Base-by-base conservation (phyloP, 2,329 filamentous ascomycete species). In the Exophiala sp. region DNA sequence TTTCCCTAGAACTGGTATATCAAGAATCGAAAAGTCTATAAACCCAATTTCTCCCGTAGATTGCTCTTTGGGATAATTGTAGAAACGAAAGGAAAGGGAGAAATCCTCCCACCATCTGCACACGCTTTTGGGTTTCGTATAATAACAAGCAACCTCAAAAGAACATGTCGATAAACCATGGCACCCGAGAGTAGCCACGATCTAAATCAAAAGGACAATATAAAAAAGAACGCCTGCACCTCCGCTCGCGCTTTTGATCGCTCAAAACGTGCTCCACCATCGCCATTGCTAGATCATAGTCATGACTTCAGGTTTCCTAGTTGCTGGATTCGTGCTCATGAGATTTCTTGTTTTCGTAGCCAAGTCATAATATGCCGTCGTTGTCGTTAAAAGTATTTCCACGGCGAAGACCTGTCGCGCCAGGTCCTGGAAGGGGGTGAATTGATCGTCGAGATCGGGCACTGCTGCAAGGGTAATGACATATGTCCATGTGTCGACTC, bases 401-500 rank as follows among this genome's bases (percentile, higher is more conserved):
- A 52, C 48, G 55, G 55, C 7, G 24, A 47, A 58, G 55, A 52
- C 48, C 47, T 52, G 48, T 52, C 48, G 48, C 48, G 48, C 48
- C 55, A 44, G 39, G 47, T 42, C 11, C 32, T 35, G 29, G 47
- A 48, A 47, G 39, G 42, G 49, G 51, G 24, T 46, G 39, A 45
- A 21, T 14, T 57, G 59, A 56, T 57, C 59, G 59, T 59, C 50
- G 55, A 55, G 59, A 57, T 56, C 59, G 59, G 59, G 47, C 48
- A 57, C 59, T 52, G 46, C 53, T 57, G 56, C 53, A 57, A 34
- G 56, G 52, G 36, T 41, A 35, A 47, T 58, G 52, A 52, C 52
- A 58, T 54, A 43, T 29, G 24, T 58, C 54, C 59, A 60, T 54
- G 59, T 62, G 59, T 62, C 59, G 59, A 62, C 57, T 56, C 59